Evolutionary conservation across 2,329 filamentous ascomycete genomes (phyloP), one percentile per base, ranked within the genome.

Genomic region (Fusarium dlaminii): DNA sequence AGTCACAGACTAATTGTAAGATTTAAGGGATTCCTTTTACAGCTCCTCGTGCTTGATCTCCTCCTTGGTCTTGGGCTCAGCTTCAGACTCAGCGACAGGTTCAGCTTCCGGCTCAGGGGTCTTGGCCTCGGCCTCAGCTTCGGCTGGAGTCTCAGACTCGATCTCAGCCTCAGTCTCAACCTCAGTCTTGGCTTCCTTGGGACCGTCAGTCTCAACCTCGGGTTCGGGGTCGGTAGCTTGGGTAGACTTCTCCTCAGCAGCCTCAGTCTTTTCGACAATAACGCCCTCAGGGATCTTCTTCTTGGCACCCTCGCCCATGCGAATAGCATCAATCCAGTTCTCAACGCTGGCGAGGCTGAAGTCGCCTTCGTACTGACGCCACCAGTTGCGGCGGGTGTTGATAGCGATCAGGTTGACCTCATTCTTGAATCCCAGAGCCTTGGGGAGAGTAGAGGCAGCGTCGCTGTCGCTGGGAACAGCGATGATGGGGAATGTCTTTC

Each of bases 371-470:
- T 94, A 96, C 66, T 88, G 89, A 78, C 93, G 92, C 90, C 92
- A 97, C 96, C 96, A 99, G 46, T 89, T 88, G 61, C 95, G 91
- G 78, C 95, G 94, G 37, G 90, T 93, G 82, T 98, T 98, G 67
- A 97, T 82, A 22, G 95, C 95, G 62, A 98, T 86, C 49, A 98
- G 83, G 79, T 95, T 91, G 22, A 94, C 85, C 12, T 90, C 84
- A 3, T 85, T 84, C 2, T 83, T 81, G 29, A 98, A 86, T 2
- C 86, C 88, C 24, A 98, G 89, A 8, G 78, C 74, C 42, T 79
- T 76, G 30, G 77, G 78, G 5, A 85, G 68, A 74, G 92, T 92
- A 2, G 78, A 74, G 2, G 78, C 67, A 7, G 78, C 79, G 6
- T 80, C 80, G 36, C 82, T 73, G 42, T 87, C 85, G 46, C 85